phyloP scores from a whole-genome alignment of 495 filamentous ascomycete genomes.

The Daldinia grandis region DNA sequence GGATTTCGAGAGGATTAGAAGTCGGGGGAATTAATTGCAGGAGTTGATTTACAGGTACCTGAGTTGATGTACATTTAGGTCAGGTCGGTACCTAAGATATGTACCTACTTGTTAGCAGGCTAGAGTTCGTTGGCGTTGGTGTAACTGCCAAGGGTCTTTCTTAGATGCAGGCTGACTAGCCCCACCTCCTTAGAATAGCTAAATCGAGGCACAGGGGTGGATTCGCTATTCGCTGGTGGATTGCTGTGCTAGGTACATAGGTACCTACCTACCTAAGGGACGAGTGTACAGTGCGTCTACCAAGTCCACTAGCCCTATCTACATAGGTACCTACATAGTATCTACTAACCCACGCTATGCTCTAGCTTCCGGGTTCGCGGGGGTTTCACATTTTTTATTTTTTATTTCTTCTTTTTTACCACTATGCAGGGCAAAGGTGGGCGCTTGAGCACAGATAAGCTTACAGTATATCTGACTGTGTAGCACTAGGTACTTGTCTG shows the following conservation, averaged over 20 bases:
- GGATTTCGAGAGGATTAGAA: slow-evolving; percentile 23
- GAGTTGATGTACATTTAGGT: slow-evolving; percentile 8
- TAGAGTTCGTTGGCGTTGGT: slow-evolving; percentile 37
- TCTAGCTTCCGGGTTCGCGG: slow-evolving; percentile 3
- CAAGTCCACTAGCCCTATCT: neutral
- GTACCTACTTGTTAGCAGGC: neutral
- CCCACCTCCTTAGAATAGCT: slow-evolving; percentile 36
- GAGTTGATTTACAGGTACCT: slow-evolving; percentile 32
- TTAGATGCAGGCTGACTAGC: slow-evolving; percentile 39
- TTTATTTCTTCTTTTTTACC: slow-evolving; percentile 12
- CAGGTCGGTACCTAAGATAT: no score
- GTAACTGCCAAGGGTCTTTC: slow-evolving; percentile 35
- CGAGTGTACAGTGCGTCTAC: neutral
- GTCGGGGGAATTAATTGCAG: slow-evolving; percentile 36
- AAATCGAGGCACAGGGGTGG: slow-evolving; percentile 11
- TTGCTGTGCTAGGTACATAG: neutral
- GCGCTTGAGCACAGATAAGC: neutral
- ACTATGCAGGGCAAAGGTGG: slow-evolving; percentile 3
- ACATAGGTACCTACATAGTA: no score
- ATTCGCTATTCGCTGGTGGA: neutral
- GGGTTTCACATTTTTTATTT: no score
- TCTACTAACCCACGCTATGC: slow-evolving; percentile 3
- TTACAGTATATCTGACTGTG: slow-evolving; percentile 20
- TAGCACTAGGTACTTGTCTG: slow-evolving; percentile 13
- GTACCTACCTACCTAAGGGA: neutral